Evolutionary conservation across 139 green algal genomes (phyloP).

Genomic region (Coccomyxa sp.): DNA sequence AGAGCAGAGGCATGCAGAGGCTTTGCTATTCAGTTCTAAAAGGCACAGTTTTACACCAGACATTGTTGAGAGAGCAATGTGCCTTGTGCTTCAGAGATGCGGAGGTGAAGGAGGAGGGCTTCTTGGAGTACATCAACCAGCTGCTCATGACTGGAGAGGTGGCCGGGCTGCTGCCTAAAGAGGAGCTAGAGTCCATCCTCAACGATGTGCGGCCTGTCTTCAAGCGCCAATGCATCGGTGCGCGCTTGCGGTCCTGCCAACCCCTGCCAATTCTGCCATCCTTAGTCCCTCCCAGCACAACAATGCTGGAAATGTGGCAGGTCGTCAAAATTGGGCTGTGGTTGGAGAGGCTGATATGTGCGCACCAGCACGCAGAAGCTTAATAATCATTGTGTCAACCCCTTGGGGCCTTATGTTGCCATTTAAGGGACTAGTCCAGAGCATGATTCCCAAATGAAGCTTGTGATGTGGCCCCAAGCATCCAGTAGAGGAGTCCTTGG

Average conservation of each 20-base stretch:
- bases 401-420: no score
- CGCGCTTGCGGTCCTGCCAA: not conserved
- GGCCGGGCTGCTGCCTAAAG: constrained; percentile 87
- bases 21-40: not conserved
- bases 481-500: no score
- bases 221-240: constrained; percentile 35
- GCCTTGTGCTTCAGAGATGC: constrained; percentile 41
- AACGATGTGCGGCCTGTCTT: constrained; percentile 87
- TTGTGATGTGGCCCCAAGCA: no score
- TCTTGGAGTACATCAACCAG: constrained; percentile 98
- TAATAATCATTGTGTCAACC: no score
- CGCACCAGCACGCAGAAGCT: no score
- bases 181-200: constrained; percentile 91
- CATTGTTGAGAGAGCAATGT: not conserved
- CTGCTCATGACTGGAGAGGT: constrained; percentile 92
- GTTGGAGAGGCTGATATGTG: not conserved
- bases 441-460: no score
- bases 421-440: no score
- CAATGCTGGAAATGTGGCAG: not conserved
- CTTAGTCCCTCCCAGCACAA: not conserved
- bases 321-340: not conserved
- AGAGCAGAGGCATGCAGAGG: not conserved
- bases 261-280: not conserved
- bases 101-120: constrained; percentile 91
- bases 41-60: not conserved